Base-by-base conservation (phyloP, 2,329 filamentous ascomycete genomes). In the Fusarium pininemorale region DNA sequence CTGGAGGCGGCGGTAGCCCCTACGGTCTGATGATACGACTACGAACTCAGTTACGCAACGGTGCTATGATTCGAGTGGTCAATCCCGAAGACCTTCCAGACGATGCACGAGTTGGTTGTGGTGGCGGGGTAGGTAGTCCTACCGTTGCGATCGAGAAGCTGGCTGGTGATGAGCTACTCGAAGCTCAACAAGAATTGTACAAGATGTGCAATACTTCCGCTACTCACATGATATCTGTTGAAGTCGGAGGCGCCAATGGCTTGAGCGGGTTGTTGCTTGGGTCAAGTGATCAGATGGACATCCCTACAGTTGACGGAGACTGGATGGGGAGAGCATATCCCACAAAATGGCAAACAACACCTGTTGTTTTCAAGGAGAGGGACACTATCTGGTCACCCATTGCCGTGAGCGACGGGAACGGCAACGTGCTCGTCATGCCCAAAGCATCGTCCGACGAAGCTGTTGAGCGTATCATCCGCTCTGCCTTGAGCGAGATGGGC, bases 171-270 rank as follows among this genome's bases (percentile, higher is more conserved):
- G 89, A 91, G 78, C 85, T 88, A 75, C 81, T 86, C 45, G 80
- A 89, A 55, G 83, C 87, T 6, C 87, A 88, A 66, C 73, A 76
- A 3, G 88, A 88, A 75, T 82, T 92, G 16, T 89, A 87, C 79
- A 85, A 87, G 54, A 85, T 87, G 35, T 82, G 86, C 54, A 81
- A 84, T 42, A 78, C 80, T 22, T 77, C 79, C 3, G 85, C 88
- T 28, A 87, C 90, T 26, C 88, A 89, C 42, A 87, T 92, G 69
- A 89, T 92, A 69, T 86, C 89, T 3, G 79, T 92, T 16, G 91
- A 93, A 75, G 91, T 93, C 61, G 91, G 91, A n/a, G 91, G 91
- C 12, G 87, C 86, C 9, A 93, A 93, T 71, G 90, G 90, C 1
- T 82, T 92, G 14, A 86, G 90, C 71, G 86, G 87, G 14, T 82